Evolutionary conservation across 495 filamentous ascomycete species (phyloP).

Genomic region (Penicillium simplicissimum): DNA sequence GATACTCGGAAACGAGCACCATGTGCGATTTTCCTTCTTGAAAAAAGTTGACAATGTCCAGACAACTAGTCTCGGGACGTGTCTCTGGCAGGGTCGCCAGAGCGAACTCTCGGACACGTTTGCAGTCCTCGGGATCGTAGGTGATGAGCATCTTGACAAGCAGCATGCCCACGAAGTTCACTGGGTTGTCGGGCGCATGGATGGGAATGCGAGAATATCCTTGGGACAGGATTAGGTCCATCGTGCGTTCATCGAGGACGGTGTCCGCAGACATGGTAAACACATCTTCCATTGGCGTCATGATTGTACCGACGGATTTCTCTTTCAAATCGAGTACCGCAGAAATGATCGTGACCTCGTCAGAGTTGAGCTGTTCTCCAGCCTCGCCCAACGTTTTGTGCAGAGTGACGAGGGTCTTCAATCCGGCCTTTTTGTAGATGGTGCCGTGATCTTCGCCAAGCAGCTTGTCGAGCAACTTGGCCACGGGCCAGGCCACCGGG

Average conservation of each 20-base stretch:
- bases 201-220: constrained; percentile 97
- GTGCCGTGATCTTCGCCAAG: constrained; percentile 92
- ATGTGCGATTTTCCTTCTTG: constrained; percentile 99
- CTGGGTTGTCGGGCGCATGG: constrained; percentile 75
- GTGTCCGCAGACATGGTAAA: constrained; percentile 94
- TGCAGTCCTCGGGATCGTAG: constrained; percentile 92
- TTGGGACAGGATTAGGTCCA: constrained; percentile 87
- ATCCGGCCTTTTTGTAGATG: constrained; percentile 91
- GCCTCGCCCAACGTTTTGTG: constrained; percentile 87
- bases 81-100: constrained; percentile 95
- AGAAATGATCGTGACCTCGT: constrained; percentile 98
- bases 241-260: constrained; percentile 84
- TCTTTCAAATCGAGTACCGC: constrained; percentile 95
- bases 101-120: constrained; percentile 81
- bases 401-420: constrained; percentile 88
- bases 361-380: constrained; percentile 88
- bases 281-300: constrained; percentile 98
- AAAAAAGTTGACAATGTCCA: constrained; percentile 99
- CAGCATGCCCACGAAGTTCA: constrained; percentile 95
- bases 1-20: constrained; percentile 90
- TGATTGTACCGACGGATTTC: constrained; percentile 90
- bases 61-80: constrained; percentile 87
- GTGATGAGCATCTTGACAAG: constrained; percentile 98
- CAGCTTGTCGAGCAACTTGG: constrained; percentile 83
- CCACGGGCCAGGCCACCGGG: constrained; percentile 84